Percentiles rank a stretch among this genome's conserved stretches.
Conservation (phyloP, 495 filamentous ascomycete genomes). For the Podospora anserina region DNA sequence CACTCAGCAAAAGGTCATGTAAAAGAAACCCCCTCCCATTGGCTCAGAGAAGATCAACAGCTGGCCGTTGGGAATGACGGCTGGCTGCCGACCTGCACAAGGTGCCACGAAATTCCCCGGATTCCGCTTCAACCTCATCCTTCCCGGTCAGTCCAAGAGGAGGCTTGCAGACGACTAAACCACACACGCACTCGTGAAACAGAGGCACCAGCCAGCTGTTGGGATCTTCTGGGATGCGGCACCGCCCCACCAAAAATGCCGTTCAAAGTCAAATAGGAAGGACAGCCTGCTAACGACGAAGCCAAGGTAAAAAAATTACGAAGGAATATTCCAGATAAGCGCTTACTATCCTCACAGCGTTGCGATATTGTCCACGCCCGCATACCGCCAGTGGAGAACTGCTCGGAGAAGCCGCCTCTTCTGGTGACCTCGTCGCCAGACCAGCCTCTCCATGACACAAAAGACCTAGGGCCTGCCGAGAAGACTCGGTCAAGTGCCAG, state of each 20-base stretch:
- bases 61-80: constrained; percentile 6
- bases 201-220: neutral
- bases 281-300: neutral
- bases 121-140: neutral
- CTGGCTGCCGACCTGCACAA: neutral
- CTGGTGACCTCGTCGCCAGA: neutral
- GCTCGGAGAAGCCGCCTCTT: neutral
- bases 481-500: neutral
- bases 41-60: neutral
- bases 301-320: neutral
- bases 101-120: neutral
- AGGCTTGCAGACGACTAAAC: no score
- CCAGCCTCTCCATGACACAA: neutral
- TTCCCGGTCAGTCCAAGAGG: no score
- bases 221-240: neutral
- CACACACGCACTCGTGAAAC: neutral
- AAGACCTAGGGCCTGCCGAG: neutral
- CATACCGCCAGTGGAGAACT: neutral
- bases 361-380: neutral
- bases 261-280: neutral
- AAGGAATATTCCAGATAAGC: neutral
- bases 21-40: neutral
- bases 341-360: neutral
- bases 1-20: neutral
- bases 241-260: neutral